Evolutionary conservation across 140 eudicot species (phyloP), one percentile per base, ranked within the genome.

Genomic region (Ambrosia hybrid): DNA sequence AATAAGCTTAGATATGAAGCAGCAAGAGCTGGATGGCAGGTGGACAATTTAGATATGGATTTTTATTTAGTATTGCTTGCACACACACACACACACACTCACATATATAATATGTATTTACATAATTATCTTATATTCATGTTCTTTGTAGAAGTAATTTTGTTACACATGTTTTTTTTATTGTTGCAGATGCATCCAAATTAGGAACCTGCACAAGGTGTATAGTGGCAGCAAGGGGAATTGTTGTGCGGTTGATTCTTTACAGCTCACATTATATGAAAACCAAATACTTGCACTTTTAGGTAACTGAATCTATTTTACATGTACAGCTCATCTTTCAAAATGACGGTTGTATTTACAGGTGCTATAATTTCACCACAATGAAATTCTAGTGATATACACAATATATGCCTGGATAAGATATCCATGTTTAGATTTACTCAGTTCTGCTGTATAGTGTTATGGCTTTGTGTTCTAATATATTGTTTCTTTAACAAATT

Each of bases 11-110:
- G 99, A 88, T 60, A 91, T 95, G 99, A 95, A 91, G 82, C 99
- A 95, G 69, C 99, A 95, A 80, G 96, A 91, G 85, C 73, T 86
- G 75, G 99, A 95, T 81, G 89, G 89, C 79, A 85, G 97, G 99
- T 95, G 65, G 70, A 76, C 41, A 51, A 75, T 30, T 67, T 68
- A 63, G 61, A 66, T 68, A 37, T 67, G 59, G 30, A 10, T 63
- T 63, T 41, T 34, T 7, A 10, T 52, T 41, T 76, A 67, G 26
- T 21, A 21, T 21, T 21, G 26, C 26, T 21, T 21, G 26, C 26
- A 21, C 26, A 21, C 26, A 21, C 26, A 21, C 26, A 21, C 26
- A 21, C 26, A 21, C 26, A 21, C 26, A 21, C 26, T 0, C 26
- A 21, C 79, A 66, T 43, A 55, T 65, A 49, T 48, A n/a, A 39